Evolutionary conservation across 768 basidiomycete genomes (phyloP).

Genomic region (Zangia roseola): DNA sequence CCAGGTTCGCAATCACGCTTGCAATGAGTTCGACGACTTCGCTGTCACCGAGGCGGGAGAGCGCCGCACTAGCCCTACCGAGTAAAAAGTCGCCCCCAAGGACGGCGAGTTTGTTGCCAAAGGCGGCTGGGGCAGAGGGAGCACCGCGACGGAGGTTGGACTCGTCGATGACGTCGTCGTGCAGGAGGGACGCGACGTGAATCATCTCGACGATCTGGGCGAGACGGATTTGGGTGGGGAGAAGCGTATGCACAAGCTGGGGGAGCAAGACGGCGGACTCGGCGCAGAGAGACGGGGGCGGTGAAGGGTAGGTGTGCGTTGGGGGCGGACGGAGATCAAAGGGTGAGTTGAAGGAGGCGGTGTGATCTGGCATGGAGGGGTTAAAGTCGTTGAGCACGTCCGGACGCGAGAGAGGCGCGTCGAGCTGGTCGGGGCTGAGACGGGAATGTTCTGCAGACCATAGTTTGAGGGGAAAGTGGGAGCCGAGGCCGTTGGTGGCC

Average conservation of each 20-base stretch:
- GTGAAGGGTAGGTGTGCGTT: constrained; percentile 23
- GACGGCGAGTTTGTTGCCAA: constrained; percentile 92
- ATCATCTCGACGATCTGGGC: constrained; percentile 99
- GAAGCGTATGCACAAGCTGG: constrained; percentile 35
- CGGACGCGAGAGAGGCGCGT: constrained; percentile 74
- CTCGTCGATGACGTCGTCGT: constrained; percentile 85
- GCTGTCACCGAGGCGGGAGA: constrained; percentile 79
- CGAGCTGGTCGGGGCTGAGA: constrained; percentile 59
- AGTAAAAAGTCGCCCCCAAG: constrained; percentile 96
- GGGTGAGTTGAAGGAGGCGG: constrained; percentile 61
- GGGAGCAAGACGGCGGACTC: constrained; percentile 27
- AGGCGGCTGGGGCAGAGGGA: constrained; percentile 68
- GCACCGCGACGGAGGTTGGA: constrained; percentile 69
- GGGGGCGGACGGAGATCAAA: constrained; percentile 47
- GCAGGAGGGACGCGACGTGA: constrained; percentile 89
- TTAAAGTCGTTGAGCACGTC: constrained; percentile 92
- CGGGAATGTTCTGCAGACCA: constrained; percentile 62
- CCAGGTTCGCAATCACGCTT: constrained; percentile 89
- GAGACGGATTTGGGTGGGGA: constrained; percentile 88
- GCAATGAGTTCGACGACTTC: constrained; percentile 95
- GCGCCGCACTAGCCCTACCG: constrained; percentile 83
- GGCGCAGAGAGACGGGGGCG: constrained; percentile 21
- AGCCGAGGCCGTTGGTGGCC: constrained; percentile 89
- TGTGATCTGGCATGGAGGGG: constrained; percentile 78
- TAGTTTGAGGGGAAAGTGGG: constrained; percentile 55